phyloP scores from a whole-genome alignment of 2,329 filamentous ascomycete species.

The Xylariaceae sp. region DNA sequence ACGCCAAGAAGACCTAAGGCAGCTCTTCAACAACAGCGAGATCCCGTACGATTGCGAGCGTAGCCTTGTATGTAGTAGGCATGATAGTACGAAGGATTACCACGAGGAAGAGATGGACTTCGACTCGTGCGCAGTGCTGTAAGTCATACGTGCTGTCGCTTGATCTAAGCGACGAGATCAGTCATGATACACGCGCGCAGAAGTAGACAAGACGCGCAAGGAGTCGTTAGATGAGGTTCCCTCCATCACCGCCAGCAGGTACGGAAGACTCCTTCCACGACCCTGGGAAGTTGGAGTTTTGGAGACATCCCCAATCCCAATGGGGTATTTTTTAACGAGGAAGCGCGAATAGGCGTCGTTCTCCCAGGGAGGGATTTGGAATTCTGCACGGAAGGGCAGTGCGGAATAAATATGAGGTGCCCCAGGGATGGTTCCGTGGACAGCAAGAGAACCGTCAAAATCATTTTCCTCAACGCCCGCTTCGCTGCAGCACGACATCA shows the following conservation, averaged over 20 bases:
- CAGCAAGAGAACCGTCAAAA: not conserved
- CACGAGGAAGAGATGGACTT: not conserved
- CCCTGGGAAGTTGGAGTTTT: constrained; percentile 8
- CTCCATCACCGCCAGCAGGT: not conserved
- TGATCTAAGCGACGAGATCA: not conserved
- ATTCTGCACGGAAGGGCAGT: constrained; percentile 4
- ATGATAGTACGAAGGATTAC: too few species aligned
- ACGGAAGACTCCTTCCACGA: constrained; percentile 3
- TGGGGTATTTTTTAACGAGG: constrained; percentile 19
- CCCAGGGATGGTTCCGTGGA: not conserved
- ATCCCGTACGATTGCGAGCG: not conserved
- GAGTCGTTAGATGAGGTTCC: too few species aligned
- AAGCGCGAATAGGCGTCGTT: not conserved
- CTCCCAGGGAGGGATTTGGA: constrained; percentile 17
- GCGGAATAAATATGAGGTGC: not conserved
- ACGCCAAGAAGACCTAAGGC: constrained; percentile 10
- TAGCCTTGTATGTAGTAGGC: not conserved
- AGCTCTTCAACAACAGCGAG: not conserved
- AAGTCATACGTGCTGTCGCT: not conserved
- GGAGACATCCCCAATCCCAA: constrained; percentile 9
- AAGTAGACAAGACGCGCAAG: too few species aligned
- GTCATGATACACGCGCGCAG: not conserved
- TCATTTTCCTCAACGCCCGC: not conserved
- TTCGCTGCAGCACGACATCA: not conserved
- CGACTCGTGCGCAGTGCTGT: not conserved